Percentiles rank a stretch among this genome's conserved stretches.
phyloP scores from a whole-genome alignment of 768 basidiomycete genomes.

The Suillus alpinus region DNA sequence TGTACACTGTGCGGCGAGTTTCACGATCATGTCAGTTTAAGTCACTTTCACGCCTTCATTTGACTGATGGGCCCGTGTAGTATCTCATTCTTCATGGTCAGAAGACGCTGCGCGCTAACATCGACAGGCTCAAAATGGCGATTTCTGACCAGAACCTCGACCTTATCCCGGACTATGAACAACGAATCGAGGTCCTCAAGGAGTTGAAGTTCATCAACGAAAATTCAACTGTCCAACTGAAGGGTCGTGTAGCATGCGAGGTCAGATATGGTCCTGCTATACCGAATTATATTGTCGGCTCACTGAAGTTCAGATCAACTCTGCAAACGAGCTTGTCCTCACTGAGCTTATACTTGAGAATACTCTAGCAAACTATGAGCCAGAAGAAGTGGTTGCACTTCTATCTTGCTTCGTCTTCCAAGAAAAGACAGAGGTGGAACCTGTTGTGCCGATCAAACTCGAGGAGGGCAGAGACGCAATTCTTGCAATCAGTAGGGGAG shows the following conservation, averaged over 20 bases:
- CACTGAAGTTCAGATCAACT: slow-evolving; percentile 76
- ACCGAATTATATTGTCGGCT: slow-evolving; percentile 4
- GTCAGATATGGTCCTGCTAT: slow-evolving; percentile 36
- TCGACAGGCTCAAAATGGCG: slow-evolving; percentile 75
- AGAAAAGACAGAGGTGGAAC: slow-evolving; percentile 93
- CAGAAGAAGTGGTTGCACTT: slow-evolving; percentile 94
- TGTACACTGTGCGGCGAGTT: slow-evolving; percentile 71
- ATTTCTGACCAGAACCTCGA: slow-evolving; percentile 97
- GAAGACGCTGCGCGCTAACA: slow-evolving; percentile 69
- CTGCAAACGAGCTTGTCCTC: slow-evolving; percentile 92
- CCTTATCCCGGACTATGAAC: slow-evolving; percentile 95
- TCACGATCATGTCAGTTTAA: slow-evolving; percentile 63
- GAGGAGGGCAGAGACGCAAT: slow-evolving; percentile 80
- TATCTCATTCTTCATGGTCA: slow-evolving; percentile 74
- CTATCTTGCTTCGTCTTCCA: slow-evolving; percentile 98
- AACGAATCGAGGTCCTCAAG: slow-evolving; percentile 85
- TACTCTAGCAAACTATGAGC: slow-evolving; percentile 83
- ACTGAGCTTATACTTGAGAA: slow-evolving; percentile 98
- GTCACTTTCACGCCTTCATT: background rate
- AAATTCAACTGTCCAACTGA: slow-evolving; percentile 91
- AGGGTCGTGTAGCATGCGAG: slow-evolving; percentile 98
- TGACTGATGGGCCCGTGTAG: slow-evolving; percentile 38
- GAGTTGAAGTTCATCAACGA: slow-evolving; percentile 93
- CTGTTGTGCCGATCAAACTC: slow-evolving; percentile 74
- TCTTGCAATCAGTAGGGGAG: slow-evolving; percentile 69